Percentiles rank a stretch among this genome's conserved stretches.
phyloP scores from a whole-genome alignment of 306 rosid species.

The Hippophae rhamnoides region DNA sequence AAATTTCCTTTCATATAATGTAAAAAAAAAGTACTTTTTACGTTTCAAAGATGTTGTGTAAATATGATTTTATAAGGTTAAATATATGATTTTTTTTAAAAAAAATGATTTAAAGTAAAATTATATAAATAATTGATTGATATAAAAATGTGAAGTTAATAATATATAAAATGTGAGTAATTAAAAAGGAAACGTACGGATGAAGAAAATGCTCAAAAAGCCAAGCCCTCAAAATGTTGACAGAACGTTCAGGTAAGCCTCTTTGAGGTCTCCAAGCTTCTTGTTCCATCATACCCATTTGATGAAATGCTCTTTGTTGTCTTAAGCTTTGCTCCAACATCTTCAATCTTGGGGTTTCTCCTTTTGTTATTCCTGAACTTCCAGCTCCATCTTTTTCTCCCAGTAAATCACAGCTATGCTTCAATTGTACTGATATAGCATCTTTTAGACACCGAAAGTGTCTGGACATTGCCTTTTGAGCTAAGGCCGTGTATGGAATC shows the following conservation, averaged over 20 bases:
- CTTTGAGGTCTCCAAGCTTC: slow-evolving; percentile 99
- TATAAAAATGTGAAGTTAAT: no score
- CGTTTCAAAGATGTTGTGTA: no score
- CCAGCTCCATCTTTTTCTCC: slow-evolving; percentile 89
- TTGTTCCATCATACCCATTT: slow-evolving; percentile 98
- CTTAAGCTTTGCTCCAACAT: slow-evolving; percentile 74
- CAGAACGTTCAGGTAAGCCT: slow-evolving; percentile 97
- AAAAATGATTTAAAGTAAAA: no score
- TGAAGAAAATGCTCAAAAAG: slow-evolving; percentile 98
- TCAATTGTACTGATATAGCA: slow-evolving; percentile 55
- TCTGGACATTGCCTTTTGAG: slow-evolving; percentile 93
- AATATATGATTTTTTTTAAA: no score
- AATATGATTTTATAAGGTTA: no score
- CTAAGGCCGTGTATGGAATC: slow-evolving; percentile 77
- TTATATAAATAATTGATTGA: no score
- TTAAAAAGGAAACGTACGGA: slow-evolving; percentile 53
- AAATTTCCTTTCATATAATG: no score
- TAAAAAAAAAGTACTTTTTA: no score
- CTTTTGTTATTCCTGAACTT: slow-evolving; percentile 67
- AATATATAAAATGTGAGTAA: not conserved
- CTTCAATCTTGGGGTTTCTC: slow-evolving; percentile 96
- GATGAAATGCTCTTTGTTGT: slow-evolving; percentile 90
- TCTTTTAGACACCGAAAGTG: slow-evolving; percentile 96
- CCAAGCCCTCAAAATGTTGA: slow-evolving; percentile 95
- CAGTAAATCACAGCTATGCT: slow-evolving; percentile 60